Conservation (phyloP, 2,329 filamentous ascomycete genomes). For the Taxawa tesnikishii region DNA sequence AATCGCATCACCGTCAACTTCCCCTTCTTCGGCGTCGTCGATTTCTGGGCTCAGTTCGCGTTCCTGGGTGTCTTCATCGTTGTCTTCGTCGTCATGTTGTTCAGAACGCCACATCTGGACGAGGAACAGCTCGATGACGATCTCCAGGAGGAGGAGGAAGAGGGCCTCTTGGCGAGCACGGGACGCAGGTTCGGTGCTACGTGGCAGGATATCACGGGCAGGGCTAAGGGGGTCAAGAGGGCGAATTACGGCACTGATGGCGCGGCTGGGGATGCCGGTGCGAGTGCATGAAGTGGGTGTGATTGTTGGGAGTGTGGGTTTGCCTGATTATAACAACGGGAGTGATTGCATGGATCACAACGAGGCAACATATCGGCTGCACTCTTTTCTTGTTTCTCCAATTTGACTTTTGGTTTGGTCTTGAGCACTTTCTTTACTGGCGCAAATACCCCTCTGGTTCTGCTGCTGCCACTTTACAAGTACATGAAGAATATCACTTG, state of each 20-base stretch:
- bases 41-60: conserved; percentile 92
- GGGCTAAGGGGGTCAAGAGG: conserved; percentile 26
- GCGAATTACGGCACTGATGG: conserved; percentile 15
- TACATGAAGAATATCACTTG: too few relatives aligned
- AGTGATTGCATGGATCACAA: too few relatives aligned
- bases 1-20: conserved; percentile 89
- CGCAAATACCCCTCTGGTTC: too few relatives aligned
- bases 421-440: too few relatives aligned
- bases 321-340: too few relatives aligned
- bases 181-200: conserved; percentile 71
- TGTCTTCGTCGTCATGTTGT: conserved; percentile 65
- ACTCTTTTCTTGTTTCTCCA: too few relatives aligned
- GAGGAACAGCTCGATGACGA: conserved; percentile 74
- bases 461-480: too few relatives aligned
- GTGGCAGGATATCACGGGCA: conserved; percentile 75
- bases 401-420: too few relatives aligned
- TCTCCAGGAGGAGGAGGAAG: conserved; percentile 83
- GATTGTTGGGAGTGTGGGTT: too few relatives aligned
- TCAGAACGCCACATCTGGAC: conserved; percentile 68
- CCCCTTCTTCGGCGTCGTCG: conserved; percentile 84
- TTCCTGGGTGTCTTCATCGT: conserved; percentile 74
- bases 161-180: conserved; percentile 76
- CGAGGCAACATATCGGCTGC: too few relatives aligned
- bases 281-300: too few relatives aligned
- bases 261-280: background rate